Evolutionary conservation across 768 basidiomycete species (phyloP), one percentile per base, ranked within the genome.

Genomic region (Cubamyces lactineus): DNA sequence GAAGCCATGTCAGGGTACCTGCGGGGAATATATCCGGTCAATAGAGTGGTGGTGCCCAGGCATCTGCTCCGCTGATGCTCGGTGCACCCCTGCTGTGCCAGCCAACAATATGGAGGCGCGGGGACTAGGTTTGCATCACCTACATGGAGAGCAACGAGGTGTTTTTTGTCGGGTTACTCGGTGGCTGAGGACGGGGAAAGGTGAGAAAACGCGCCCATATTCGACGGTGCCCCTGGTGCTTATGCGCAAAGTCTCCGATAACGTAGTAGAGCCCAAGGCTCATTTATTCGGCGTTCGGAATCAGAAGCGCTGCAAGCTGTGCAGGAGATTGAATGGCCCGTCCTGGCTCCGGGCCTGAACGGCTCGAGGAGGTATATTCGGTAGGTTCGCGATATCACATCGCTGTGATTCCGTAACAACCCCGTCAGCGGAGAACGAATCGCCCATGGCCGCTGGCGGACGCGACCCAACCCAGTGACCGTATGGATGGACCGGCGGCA

Each of bases 261-360:
- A 47, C 46, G 39, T 23, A 51, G 41, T n/a, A 40, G 38, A 48
- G 53, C 26, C 40, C 16, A 41, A 53, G 52, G 17, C 45, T 57
- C 47, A 46, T 43, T 48, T 49, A n/a, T 62, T 38, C 47, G 54
- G 54, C n/a, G 43, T 21, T 57, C 56, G 46, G 62, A 45, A 63
- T 58, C 56, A 54, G 62, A 63, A 63, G 62, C 56, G 11, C 39
- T 24, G 41, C 54, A 62, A 57, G 61, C 61, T 62, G 61, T 62
- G 61, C 61, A 52, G 50, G 47, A 57, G 38, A 62, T 40, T 46
- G 28, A 57, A 62, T 58, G 48, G 57, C 21, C 26, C 53, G 51
- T 59, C 41, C 40, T 59, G 46, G 45, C 49, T 43, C 62, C 62
- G 58, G 57, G 58, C 46, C 53, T 60, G 63, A 42, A 54, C 41